Evolutionary conservation across 495 filamentous ascomycete genomes (phyloP), one percentile per base, ranked within the genome.

Genomic region (Bacidia gigantensis): DNA sequence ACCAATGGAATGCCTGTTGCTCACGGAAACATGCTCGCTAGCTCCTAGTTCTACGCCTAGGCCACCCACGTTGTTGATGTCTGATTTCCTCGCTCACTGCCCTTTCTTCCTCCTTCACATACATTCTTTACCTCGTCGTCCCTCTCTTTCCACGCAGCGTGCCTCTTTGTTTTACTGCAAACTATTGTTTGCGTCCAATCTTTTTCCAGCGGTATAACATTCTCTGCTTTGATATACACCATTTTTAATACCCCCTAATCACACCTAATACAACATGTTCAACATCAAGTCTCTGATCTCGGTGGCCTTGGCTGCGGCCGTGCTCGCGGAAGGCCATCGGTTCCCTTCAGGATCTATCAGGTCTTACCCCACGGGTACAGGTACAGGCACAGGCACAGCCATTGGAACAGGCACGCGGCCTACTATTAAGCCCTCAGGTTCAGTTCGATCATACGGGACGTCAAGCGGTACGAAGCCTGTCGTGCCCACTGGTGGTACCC

Each of bases 141-240:
- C 25, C 50, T 52, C 49, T 45, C 46, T 56, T 39, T 54, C 23
- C 23, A 32, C 23, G 51, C 51, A 20, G 20, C 24, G 39, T 54
- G 47, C n/a, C 42, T 43, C 22, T 53, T 41, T 49, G 26, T 61
- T 58, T 60, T 41, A 49, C 55, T 62, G 71, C 64, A 72, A 64
- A 69, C 67, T 2, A 60, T 68, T 56, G 65, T 73, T 65, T 74
- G 67, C 67, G 72, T 74, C 72, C 72, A 62, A 62, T 76, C 72
- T 72, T 56, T 56, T 52, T 41, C 29, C 40, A 43, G 26, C 21
- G 29, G 3, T 11, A 52, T 21, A 18, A 61, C 56, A n/a, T 46
- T 58, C 54, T 26, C 57, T 57, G 47, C 64, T 56, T 49, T 65
- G 12, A 26, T 54, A 47, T n/a, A 24, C 22, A 52, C 23, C 39